A percentile compares a stretch with the other conserved stretches of the same genome.
These are phyloP conservation scores for Alternaria burnsii DNA, from an alignment of 2,329 filamentous ascomycete genomes.

Conservation along the genomic window DNA sequence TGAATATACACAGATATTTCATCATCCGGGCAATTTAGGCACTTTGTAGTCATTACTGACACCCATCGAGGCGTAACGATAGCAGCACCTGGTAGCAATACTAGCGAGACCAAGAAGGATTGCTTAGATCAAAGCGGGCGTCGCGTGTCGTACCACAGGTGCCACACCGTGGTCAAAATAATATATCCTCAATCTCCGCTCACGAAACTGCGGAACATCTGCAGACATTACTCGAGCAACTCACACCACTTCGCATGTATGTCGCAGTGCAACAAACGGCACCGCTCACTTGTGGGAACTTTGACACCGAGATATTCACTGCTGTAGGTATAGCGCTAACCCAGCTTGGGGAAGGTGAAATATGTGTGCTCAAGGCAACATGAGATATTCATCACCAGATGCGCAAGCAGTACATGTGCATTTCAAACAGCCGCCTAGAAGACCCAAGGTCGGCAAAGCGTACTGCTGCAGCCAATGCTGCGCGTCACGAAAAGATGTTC, in stretches of 20 bases:
- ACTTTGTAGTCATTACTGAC: neutral
- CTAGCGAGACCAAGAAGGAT: fast-evolving
- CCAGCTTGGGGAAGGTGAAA: neutral
- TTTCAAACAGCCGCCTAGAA: neutral
- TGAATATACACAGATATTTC: neutral
- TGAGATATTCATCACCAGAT: neutral
- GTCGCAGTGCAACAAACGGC: conserved; percentile 6
- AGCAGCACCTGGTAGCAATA: neutral
- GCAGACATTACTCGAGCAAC: neutral
- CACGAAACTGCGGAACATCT: neutral
- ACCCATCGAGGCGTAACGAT: neutral
- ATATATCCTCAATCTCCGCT: neutral
- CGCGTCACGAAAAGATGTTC: conserved; percentile 57
- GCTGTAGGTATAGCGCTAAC: conserved; percentile 1
- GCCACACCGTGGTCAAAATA: neutral
- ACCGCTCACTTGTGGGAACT: neutral
- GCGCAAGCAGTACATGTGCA: neutral
- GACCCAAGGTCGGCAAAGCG: neutral
- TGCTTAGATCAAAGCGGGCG: neutral
- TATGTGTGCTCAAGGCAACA: neutral
- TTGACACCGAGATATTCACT: conserved; percentile 3
- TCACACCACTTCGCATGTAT: neutral
- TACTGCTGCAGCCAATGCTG: neutral
- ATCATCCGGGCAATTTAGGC: fast-evolving
- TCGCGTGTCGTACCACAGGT: neutral